A percentile compares a stretch with the other conserved stretches of the same genome.
Evolutionary conservation across 345 rosid genomes (phyloP).

Genomic region (Pistacia atlantica): DNA sequence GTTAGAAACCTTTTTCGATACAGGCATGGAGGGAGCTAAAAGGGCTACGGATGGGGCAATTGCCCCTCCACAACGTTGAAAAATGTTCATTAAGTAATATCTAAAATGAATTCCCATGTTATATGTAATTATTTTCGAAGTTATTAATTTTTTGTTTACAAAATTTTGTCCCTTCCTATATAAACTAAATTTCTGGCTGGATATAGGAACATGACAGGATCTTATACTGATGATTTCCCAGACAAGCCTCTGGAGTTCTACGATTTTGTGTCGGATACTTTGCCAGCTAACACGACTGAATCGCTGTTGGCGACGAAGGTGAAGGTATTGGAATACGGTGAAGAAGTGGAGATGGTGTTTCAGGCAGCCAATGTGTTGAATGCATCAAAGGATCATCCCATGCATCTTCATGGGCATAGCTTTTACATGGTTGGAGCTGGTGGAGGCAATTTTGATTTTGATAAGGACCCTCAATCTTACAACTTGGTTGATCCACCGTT

Average conservation of each 20-base stretch:
- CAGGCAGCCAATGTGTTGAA: conserved; percentile 27
- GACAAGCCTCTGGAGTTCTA: conserved; percentile 11
- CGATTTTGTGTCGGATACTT: conserved; percentile 19
- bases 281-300: neutral
- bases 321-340: conserved; percentile 26
- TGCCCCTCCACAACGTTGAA: no score
- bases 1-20: no score
- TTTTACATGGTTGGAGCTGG: conserved; percentile 44
- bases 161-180: no score
- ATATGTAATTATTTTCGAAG: no score
- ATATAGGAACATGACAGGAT: conserved; percentile 29
- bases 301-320: conserved; percentile 22
- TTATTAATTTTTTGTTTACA: no score
- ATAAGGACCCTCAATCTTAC: conserved; percentile 30
- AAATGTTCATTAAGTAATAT: no score
- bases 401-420: conserved; percentile 53
- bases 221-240: conserved; percentile 33
- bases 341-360: conserved; percentile 31
- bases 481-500: conserved; percentile 44
- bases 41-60: no score
- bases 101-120: no score
- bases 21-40: no score
- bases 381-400: conserved; percentile 39
- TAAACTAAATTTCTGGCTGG: neutral
- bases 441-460: conserved; percentile 35